These are phyloP conservation scores for Phytopythium ostracodes DNA, from an alignment of 352 stramenopile genomes.

Conservation along the genomic window DNA sequence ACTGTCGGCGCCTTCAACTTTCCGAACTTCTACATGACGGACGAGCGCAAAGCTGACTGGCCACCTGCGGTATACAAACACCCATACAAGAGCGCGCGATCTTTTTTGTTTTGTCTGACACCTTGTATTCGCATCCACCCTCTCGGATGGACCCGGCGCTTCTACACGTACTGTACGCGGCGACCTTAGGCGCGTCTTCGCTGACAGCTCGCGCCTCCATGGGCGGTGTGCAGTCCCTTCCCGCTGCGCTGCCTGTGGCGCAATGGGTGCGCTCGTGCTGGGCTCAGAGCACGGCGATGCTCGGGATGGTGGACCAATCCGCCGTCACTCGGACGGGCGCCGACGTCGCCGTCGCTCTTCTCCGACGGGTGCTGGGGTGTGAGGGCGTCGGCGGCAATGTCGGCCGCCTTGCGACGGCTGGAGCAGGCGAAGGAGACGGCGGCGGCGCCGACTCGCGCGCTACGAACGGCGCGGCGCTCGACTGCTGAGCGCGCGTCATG, in stretches of 20 bases:
- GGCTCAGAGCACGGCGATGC: background rate
- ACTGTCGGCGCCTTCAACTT: too few relatives aligned
- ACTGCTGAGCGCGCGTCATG: constrained; percentile 27
- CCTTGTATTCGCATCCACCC: background rate
- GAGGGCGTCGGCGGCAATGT: background rate
- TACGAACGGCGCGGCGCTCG: constrained; percentile 20
- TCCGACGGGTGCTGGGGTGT: too few relatives aligned
- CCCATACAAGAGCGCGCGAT: background rate
- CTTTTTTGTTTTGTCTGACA: background rate
- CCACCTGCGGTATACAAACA: background rate
- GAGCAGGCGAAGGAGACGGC: background rate
- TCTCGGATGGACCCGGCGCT: background rate
- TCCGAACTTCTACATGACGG: too few relatives aligned
- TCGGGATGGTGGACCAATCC: background rate
- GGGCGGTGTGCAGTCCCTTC: too few relatives aligned
- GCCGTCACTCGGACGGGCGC: background rate
- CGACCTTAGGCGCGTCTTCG: background rate
- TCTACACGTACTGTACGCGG: too few relatives aligned
- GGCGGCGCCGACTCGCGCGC: constrained; percentile 12
- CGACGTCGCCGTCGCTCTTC: background rate
- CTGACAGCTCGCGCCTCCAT: background rate
- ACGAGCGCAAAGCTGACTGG: too few relatives aligned
- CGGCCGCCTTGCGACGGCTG: background rate
- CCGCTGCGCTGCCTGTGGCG: background rate
- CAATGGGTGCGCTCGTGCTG: background rate